Evolutionary conservation across 129 eudicot species (phyloP).

Genomic region (Dittrichia graveolens): DNA sequence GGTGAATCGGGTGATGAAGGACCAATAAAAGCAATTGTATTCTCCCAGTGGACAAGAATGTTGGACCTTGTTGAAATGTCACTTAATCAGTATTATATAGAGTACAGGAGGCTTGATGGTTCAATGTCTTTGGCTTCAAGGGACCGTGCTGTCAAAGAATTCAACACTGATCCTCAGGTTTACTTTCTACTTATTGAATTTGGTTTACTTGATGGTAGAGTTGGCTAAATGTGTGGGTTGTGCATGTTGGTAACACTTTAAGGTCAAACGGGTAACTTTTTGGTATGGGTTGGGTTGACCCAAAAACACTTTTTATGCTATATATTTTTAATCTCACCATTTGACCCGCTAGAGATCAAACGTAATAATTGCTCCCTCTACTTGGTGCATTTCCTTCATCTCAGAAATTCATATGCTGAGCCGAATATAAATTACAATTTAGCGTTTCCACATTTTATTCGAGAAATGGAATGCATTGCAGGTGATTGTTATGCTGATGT

Average conservation of each 20-base stretch:
- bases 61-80: slow-evolving; percentile 76
- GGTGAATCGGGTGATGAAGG: slow-evolving; percentile 37
- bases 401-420: background rate
- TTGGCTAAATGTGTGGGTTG: background rate
- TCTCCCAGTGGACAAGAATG: slow-evolving; percentile 96
- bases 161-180: slow-evolving; percentile 85
- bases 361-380: background rate
- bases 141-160: slow-evolving; percentile 87
- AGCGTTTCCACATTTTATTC: background rate
- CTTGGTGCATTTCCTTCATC: background rate
- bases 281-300: background rate
- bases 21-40: slow-evolving; percentile 76
- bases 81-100: slow-evolving; percentile 43
- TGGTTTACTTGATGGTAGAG: background rate
- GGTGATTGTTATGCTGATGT: slow-evolving; percentile 90
- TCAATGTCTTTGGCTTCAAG: slow-evolving; percentile 81
- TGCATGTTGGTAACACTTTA: background rate
- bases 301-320: background rate
- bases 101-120: slow-evolving; percentile 92
- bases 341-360: slow-evolving; percentile 2
- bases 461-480: slow-evolving; percentile 37
- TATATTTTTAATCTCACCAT: background rate
- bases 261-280: background rate
- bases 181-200: slow-evolving; percentile 3
- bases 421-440: background rate